Evolutionary conservation across 768 basidiomycete species (phyloP).

Genomic region (Cyclocybe aegerita): DNA sequence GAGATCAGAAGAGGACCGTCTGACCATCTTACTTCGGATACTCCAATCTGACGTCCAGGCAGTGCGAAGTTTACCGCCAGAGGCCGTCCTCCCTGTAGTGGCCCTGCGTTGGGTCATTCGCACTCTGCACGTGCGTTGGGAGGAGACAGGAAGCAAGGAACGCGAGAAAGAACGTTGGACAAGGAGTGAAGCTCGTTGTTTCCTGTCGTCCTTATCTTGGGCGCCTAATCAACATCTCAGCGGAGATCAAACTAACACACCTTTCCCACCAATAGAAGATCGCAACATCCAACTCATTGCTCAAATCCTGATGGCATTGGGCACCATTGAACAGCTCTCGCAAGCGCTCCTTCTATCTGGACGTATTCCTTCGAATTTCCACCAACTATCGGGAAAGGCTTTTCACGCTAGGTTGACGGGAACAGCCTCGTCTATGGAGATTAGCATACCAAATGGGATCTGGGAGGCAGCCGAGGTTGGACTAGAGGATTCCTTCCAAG

Average conservation of each 20-base stretch:
- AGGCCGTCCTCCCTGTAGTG: constrained; percentile 50
- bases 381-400: constrained; percentile 54
- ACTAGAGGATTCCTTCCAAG: constrained; percentile 47
- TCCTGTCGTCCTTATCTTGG: constrained; percentile 52
- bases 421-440: constrained; percentile 13
- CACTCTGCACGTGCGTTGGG: constrained; percentile 48
- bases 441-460: constrained; percentile 30
- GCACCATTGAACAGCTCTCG: constrained; percentile 58
- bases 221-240: constrained; percentile 5
- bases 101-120: constrained; percentile 63
- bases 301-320: constrained; percentile 58
- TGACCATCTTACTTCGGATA: constrained; percentile 54
- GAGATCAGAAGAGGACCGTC: constrained; percentile 46
- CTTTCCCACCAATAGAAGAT: constrained; percentile 44
- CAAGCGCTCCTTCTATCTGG: constrained; percentile 60
- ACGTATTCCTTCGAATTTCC: constrained; percentile 42
- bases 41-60: constrained; percentile 52
- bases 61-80: constrained; percentile 45
- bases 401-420: constrained; percentile 57
- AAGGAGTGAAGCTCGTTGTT: constrained; percentile 53
- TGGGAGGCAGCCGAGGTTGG: constrained; percentile 49
- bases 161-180: constrained; percentile 73
- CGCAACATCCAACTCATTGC: constrained; percentile 69
- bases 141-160: constrained; percentile 52
- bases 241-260: constrained; percentile 9